A percentile compares a stretch with the other conserved stretches of the same genome.
phyloP scores from a whole-genome alignment of 2,329 filamentous ascomycete species.

The Aspergillus transmontanensis region DNA sequence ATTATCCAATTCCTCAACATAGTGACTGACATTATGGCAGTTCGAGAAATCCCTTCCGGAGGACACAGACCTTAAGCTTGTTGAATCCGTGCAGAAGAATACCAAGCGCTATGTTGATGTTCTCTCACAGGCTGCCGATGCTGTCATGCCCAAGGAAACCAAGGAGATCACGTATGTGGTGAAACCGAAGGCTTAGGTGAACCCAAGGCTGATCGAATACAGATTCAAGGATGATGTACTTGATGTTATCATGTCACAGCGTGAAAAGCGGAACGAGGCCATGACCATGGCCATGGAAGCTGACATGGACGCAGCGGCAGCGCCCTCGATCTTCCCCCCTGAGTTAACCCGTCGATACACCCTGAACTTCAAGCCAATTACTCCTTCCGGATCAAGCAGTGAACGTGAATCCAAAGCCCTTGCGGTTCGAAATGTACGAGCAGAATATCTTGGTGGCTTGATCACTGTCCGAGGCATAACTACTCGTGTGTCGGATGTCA shows the following conservation, averaged over 20 bases:
- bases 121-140: slow-evolving; percentile 84
- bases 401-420: slow-evolving; percentile 64
- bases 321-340: slow-evolving; percentile 81
- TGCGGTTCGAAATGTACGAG: slow-evolving; percentile 90
- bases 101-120: slow-evolving; percentile 95
- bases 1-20: neutral
- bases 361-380: slow-evolving; percentile 90
- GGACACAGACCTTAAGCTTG: slow-evolving; percentile 66
- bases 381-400: slow-evolving; percentile 68
- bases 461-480: slow-evolving; percentile 95
- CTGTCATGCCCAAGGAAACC: slow-evolving; percentile 76
- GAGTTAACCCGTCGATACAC: slow-evolving; percentile 93
- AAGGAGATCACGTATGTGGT: slow-evolving; percentile 72
- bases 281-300: slow-evolving; percentile 68
- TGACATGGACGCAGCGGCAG: slow-evolving; percentile 63
- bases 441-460: slow-evolving; percentile 87
- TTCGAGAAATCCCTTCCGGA: slow-evolving; percentile 74
- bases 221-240: slow-evolving; percentile 97
- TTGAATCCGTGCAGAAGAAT: slow-evolving; percentile 84
- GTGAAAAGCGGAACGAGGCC: slow-evolving; percentile 81
- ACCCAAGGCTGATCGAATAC: slow-evolving; percentile 24
- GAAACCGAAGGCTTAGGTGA: neutral
- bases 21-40: slow-evolving; percentile 43
- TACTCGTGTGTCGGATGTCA: slow-evolving; percentile 95
- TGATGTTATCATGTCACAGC: slow-evolving; percentile 93